Base-by-base conservation (phyloP, 495 filamentous ascomycete species). In the Tuber aestivum region DNA sequence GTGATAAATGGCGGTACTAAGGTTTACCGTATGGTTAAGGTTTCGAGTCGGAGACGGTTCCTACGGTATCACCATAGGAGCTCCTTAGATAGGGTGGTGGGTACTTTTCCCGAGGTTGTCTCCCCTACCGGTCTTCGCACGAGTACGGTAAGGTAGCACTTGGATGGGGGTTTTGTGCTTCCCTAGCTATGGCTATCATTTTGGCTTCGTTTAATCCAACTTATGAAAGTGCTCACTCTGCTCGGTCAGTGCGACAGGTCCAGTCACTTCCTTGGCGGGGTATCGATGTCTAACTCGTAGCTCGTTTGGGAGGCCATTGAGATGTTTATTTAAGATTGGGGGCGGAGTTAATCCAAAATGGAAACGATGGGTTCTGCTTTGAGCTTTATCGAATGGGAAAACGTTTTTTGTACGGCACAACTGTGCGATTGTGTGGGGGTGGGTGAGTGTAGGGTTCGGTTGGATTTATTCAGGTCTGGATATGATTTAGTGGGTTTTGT, bases 251-350 rank as follows among this genome's bases (percentile, higher is more conserved):
- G 56, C 27, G 14, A 27, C 56, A 14, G 56, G 27, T 65, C 16
- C 35, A 27, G 27, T 18, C 32, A 18, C 27, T 65, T 45, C 7
- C 78, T 79, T 79, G 78, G 78, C 78, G 56, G 72, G 61, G 70
- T 73, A 41, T 44, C 45, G 77, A 41, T 41, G 76, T 72, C 65
- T 73, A 70, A 79, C 76, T 79, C 78, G 78, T 71, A 71, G 72
- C 56, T 65, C 5, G 32, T 18, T 65, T 12, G 7, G 42, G 76
- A 21, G 12, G 69, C 50, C 41, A 16, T 42, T 79, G 76, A 69
- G 45, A 79, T 79, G 78, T 79, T 79, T 79, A 73, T 76, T 79
- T 75, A 50, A 50, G 72, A 72, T 61, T 40, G 73, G 76, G 74
- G 72, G 78, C 70, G 78, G 78, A 35, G 32, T 65, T 16, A 35